Evolutionary conservation across 441 rosid species (phyloP).

Genomic region (Oxalis stricta): DNA sequence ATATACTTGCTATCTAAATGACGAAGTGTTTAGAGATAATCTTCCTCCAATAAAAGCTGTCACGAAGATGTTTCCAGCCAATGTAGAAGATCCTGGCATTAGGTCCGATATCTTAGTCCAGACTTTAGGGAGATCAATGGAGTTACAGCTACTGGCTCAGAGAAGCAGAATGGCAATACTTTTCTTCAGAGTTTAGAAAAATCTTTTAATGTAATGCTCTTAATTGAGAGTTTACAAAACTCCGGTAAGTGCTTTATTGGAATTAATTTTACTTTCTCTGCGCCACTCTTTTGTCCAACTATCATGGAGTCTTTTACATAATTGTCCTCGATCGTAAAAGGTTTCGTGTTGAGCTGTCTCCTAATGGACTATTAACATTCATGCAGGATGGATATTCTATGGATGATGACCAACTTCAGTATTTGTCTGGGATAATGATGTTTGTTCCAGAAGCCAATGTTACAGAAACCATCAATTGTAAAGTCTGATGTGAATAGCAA

Average conservation of each 20-base stretch:
- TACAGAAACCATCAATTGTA: conserved; percentile 22
- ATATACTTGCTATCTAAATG: conserved; percentile 55
- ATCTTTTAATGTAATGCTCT: conserved; percentile 41
- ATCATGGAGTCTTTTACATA: no score
- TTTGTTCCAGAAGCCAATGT: conserved; percentile 17
- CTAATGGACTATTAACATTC: neutral
- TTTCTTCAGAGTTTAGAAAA: conserved; percentile 56
- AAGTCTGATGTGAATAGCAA: conserved; percentile 17
- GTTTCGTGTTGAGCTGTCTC: no score
- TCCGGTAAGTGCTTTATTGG: conserved; percentile 33
- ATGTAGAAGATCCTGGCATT: conserved; percentile 75
- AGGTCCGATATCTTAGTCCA: conserved; percentile 81
- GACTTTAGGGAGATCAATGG: conserved; percentile 68
- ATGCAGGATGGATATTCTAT: conserved; percentile 74
- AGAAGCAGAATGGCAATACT: conserved; percentile 28
- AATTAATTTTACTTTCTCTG: neutral
- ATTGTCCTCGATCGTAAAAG: no score
- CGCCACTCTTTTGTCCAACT: neutral
- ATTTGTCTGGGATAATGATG: conserved; percentile 54
- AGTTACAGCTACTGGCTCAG: conserved; percentile 30
- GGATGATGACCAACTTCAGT: conserved; percentile 73
- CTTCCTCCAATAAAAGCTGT: conserved; percentile 27
- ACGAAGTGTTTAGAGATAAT: conserved; percentile 30
- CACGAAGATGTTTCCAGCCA: conserved; percentile 79
- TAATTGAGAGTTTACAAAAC: conserved; percentile 49